These are phyloP conservation scores for Vigna reflexopilosa DNA, from an alignment of 306 rosid genomes.

Conservation along the genomic window DNA sequence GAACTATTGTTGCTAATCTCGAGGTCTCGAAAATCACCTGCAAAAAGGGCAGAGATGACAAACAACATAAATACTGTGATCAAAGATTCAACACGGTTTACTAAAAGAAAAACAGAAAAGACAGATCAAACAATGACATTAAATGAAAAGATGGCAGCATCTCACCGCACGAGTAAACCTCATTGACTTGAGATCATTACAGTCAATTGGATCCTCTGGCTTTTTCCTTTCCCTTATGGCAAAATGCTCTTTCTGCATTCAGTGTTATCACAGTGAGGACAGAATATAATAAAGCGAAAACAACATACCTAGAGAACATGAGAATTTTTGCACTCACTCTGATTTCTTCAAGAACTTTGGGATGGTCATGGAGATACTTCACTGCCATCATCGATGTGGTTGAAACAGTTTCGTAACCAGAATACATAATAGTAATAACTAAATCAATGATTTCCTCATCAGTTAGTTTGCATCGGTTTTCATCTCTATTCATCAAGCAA, in stretches of 20 bases:
- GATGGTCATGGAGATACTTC: conserved; percentile 92
- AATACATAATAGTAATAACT: conserved; percentile 82
- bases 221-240: conserved; percentile 75
- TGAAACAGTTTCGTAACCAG: conserved; percentile 98
- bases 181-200: conserved; percentile 86
- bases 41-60: conserved; percentile 24
- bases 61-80: conserved; percentile 19
- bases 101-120: neutral
- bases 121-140: neutral
- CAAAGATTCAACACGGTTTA: neutral
- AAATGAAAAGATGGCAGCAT: neutral
- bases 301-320: neutral
- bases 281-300: neutral
- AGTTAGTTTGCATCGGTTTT: conserved; percentile 59
- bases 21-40: conserved; percentile 99
- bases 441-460: conserved; percentile 93
- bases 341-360: conserved; percentile 81
- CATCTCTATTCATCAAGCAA: conserved; percentile 62
- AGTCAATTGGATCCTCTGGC: conserved; percentile 78
- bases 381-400: conserved; percentile 99
- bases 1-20: conserved; percentile 93
- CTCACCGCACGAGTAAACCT: conserved; percentile 92
- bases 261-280: conserved; percentile 27
- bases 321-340: conserved; percentile 66
- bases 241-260: conserved; percentile 79